Base-by-base conservation (phyloP, 1,284 basidiomycete species). In the Ceratobasidium papillatum region DNA sequence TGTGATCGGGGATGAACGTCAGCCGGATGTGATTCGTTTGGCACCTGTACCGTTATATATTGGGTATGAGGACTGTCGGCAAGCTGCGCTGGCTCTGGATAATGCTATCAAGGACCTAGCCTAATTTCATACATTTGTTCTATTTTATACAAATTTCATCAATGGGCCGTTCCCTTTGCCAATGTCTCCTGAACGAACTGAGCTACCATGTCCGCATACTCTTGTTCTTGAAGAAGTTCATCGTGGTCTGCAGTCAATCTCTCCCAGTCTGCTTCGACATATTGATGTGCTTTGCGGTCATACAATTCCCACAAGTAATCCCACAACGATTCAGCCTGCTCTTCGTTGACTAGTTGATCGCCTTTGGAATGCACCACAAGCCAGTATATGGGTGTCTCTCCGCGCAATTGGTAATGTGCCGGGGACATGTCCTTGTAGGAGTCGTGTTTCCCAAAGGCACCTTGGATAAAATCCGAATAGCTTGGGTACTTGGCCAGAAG, bases 1-100 rank as follows among this genome's bases (percentile, higher is more conserved):
- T 17, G 91, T 98, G 9, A 87, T 97, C 75, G 95, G 94, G 19
- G 96, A 98, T 82, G 94, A 96, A 82, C 85, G 96, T 78, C 85
- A 91, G 79, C 96, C 96, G 27, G 92, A 94, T 80, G 94, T 98
- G 73, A 95, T 98, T 78, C 88, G 96, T 12, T 83, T 98, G 54
- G 88, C 94, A 66, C 95, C 96, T 43, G 86, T 86, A 11, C 92
- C 94, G 49, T 83, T 98, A 79, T 98, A 97, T 82, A 96, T 92
- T 81, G 91, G 90, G 11, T 86, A 90, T 79, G 83, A 86, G 78
- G 95, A 98, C 78, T 92, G 93, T 76, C 88, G 92, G 77, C 82
- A 84, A 62, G 92, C 90, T 1, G 93, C 86, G 12, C 81, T 82
- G 66, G 87, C 87, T 71, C 80, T 96, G 52, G 89, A 94, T 56